Evolutionary conservation across 75 land plant species (phyloP), one percentile per base, ranked within the genome.

Genomic region (Pinus albicaulis): DNA sequence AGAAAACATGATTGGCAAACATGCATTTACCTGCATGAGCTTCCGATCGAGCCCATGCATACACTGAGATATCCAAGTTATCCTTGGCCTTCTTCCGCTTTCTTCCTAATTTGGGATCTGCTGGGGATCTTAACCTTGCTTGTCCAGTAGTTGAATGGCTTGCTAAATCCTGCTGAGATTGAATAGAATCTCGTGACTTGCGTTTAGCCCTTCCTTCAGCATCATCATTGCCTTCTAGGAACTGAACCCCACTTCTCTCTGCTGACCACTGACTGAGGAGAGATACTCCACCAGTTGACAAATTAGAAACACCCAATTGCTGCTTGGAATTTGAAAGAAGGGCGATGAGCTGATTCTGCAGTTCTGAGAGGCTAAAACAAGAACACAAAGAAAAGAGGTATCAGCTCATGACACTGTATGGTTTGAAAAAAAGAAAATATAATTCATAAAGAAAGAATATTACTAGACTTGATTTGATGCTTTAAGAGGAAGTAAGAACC

Each of bases 31-130:
- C 85, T 76, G 61, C 26, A 41, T 73, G 44, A 22, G 69, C 75
- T 56, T 83, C 78, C 55, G 59, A 56, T 66, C 78, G 76, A 48
- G 83, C 73, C 82, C 82, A 83, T 25, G 85, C 77, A 55, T 60
- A 59, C 15, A 76, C 20, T 15, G 78, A 48, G 15, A 59, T 71
- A 55, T 74, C 74, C 17, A 19, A 53, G 41, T 52, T 70, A 31
- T 68, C 75, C 58, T 73, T 73, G 57, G 23, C 55, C 36, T 72
- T 72, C 53, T 59, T 78, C 31, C 80, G 75, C 64, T 73, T 78
- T 22, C 73, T 58, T 22, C 59, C 77, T 20, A 38, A 58, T 72
- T 73, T 78, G 5, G 14, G 16, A 56, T 77, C 79, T 77, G 44
- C 55, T 48, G 57, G n/a, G 4, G 76, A 31, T 68, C 76, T 52